Conservation (phyloP, 2,329 filamentous ascomycete species). For the Botryotinia calthae region DNA sequence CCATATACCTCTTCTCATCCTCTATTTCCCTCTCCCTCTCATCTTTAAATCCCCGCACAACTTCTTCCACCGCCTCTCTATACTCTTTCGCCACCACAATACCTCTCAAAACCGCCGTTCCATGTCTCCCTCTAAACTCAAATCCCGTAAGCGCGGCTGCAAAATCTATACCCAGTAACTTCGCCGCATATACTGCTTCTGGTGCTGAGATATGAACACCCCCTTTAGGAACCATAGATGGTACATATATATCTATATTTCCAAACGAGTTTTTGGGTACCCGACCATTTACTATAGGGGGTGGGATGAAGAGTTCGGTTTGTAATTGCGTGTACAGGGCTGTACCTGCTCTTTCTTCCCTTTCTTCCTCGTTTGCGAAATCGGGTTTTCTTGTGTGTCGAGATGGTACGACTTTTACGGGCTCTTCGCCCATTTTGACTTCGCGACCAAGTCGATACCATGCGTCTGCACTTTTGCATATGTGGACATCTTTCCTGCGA, state of each 20-base stretch:
- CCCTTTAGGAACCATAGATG: conserved; percentile 83
- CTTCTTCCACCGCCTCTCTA: conserved; percentile 67
- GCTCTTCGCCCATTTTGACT: conserved; percentile 74
- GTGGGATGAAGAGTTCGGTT: conserved; percentile 71
- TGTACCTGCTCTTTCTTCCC: conserved; percentile 49
- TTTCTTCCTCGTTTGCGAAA: conserved; percentile 40
- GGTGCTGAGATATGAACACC: conserved; percentile 68
- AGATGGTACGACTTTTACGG: conserved; percentile 69
- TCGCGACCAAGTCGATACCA: conserved; percentile 89
- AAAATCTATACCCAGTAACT: conserved; percentile 75
- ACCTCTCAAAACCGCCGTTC: conserved; percentile 79
- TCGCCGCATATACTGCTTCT: conserved; percentile 68
- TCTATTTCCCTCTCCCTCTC: conserved; percentile 62
- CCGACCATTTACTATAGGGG: conserved; percentile 69
- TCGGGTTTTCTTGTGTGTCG: conserved; percentile 41
- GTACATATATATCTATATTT: conserved; percentile 90
- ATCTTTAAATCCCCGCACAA: conserved; percentile 66
- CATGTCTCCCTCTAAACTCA: conserved; percentile 78
- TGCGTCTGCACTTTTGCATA: conserved; percentile 75
- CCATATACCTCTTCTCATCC: conserved; percentile 59
- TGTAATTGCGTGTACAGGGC: conserved; percentile 62
- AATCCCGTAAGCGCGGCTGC: conserved; percentile 90
- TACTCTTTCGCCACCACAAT: conserved; percentile 72
- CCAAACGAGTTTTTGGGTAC: conserved; percentile 91
- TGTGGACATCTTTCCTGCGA: conserved; percentile 74